Conservation (phyloP, 169 alveolate species). For the Cryptosporidium sp. region DNA sequence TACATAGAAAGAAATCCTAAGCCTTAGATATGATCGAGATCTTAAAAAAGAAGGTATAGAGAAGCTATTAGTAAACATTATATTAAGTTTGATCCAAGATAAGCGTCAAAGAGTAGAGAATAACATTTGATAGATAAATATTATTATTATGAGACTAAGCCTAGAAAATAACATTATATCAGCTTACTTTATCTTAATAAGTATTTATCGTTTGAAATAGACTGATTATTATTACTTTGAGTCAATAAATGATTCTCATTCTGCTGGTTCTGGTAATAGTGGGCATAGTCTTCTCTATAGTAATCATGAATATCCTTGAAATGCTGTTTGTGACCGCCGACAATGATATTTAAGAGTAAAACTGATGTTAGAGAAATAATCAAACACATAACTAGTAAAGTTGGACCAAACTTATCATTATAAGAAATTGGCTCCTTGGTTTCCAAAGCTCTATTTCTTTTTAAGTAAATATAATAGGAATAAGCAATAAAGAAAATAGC, state of each 20-base stretch:
- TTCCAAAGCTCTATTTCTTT: slow-evolving; percentile 81
- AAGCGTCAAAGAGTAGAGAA: neutral
- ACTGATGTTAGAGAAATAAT: slow-evolving; percentile 45
- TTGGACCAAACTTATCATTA: slow-evolving; percentile 82
- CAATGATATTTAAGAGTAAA: slow-evolving; percentile 27
- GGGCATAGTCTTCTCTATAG: neutral
- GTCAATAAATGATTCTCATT: neutral
- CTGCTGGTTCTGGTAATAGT: neutral
- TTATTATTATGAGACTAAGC: neutral
- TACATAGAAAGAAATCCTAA: slow-evolving; percentile 18
- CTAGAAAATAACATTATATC: too few species aligned
- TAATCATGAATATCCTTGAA: slow-evolving; percentile 16
- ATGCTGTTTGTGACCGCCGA: slow-evolving; percentile 40
- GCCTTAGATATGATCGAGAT: slow-evolving; percentile 12
- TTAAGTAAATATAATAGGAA: slow-evolving; percentile 82
- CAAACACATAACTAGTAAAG: slow-evolving; percentile 47
- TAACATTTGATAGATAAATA: neutral
- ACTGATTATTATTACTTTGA: neutral
- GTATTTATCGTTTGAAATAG: neutral
- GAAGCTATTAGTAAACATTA: slow-evolving; percentile 17
- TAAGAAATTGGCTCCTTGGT: slow-evolving; percentile 83
- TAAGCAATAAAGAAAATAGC: slow-evolving; percentile 83
- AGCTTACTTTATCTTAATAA: neutral
- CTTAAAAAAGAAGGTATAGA: slow-evolving; percentile 9
- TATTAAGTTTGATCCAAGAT: neutral